A percentile compares a stretch with the other conserved stretches of the same genome.
These are phyloP conservation scores for Hypoxylon sp. DNA, from an alignment of 2,329 filamentous ascomycete species.

Conservation along the genomic window DNA sequence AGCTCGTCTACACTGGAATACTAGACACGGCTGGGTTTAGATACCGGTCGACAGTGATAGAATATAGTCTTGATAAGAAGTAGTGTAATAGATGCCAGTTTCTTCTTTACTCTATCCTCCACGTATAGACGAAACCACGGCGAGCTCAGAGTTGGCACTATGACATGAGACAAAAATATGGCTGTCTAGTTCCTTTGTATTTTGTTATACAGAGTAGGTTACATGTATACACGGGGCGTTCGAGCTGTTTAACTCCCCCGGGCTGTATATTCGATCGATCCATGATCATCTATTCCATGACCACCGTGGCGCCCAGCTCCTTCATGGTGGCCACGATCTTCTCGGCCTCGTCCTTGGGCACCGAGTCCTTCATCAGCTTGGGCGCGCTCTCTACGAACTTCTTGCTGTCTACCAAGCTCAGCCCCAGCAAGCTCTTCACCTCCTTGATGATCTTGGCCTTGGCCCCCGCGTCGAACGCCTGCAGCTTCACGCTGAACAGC, in stretches of 20 bases:
- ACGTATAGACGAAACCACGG: conserved; percentile 1
- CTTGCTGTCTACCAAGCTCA: conserved; percentile 99
- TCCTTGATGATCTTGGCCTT: conserved; percentile 99
- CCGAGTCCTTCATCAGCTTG: conserved; percentile 98
- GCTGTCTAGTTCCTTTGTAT: conserved; percentile 21
- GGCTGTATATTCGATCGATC: conserved; percentile 9
- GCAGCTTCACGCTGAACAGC: conserved; percentile 94
- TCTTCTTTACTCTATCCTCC: neutral
- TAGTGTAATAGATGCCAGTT: neutral
- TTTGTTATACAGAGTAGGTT: conserved; percentile 50
- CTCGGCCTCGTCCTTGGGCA: conserved; percentile 98
- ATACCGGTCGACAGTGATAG: neutral
- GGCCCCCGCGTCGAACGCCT: conserved; percentile 84
- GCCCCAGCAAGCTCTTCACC: conserved; percentile 93
- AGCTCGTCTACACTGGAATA: neutral
- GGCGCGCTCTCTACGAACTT: conserved; percentile 99
- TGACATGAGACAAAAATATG: neutral
- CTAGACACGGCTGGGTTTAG: neutral
- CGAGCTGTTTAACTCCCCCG: conserved; percentile 8
- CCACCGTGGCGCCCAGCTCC: conserved; percentile 87
- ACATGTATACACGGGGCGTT: conserved; percentile 49
- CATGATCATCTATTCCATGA: conserved; percentile 86
- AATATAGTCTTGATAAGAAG: neutral
- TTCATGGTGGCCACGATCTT: conserved; percentile 98
- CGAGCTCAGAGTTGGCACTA: neutral